Evolutionary conservation across 2,329 filamentous ascomycete genomes (phyloP), one percentile per base, ranked within the genome.

Genomic region (Alternaria rosae): DNA sequence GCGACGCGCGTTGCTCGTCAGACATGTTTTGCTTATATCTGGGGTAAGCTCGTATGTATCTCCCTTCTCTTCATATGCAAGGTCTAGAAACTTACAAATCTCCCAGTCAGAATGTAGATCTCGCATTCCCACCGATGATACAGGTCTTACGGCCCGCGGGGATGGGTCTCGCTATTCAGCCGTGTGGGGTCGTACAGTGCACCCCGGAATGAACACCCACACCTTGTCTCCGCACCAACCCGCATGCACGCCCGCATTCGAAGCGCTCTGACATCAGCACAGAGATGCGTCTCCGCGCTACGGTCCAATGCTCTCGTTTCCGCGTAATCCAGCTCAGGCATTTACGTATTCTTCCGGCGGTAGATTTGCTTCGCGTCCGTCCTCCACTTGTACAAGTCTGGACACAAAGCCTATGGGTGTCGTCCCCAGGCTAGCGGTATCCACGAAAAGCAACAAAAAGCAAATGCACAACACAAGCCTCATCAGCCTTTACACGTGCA

Each of bases 231-330:
- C 17, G 42, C 57, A 60, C 59, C 30, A 48, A 51, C 44, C 41
- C 47, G 23, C 45, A 26, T 32, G 44, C 61, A 53, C 17, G 23
- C 45, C 38, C 30, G 42, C 61, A 54, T 20, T 50, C 53, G 47
- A 61, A 63, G 43, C 57, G 59, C 54, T 62, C 70, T 70, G 63
- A 69, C 64, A 67, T 69, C 65, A 72, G 65, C 69, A 59, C 47
- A 11, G 28, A 47, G 54, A 20, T 45, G 13, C 52, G 57, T 54
- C 44, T 50, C 32, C 50, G 51, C 57, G 47, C 43, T 50, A 48
- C 35, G 15, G 25, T 57, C 61, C 52, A 62, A 62, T 62, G 48
- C 38, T 53, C 25, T 28, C 35, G 57, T 62, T 45, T 62, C 62
- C 47, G 54, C 54, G 58, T 48, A 20, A 54, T 44, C 38, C 47